phyloP scores from a whole-genome alignment of 257 asterid genomes.

The Anisodus tanguticus region DNA sequence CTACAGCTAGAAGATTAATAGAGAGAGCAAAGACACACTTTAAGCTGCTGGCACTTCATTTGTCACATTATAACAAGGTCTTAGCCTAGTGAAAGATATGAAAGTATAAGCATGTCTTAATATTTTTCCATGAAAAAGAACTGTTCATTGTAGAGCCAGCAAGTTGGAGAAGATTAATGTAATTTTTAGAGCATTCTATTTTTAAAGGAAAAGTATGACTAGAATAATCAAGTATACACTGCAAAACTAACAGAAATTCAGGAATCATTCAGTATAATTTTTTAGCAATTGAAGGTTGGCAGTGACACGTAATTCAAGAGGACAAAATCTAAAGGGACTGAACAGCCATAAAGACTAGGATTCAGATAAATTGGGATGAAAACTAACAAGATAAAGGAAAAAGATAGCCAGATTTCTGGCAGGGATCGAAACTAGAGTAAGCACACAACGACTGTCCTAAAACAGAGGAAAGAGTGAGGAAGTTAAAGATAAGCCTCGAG shows the following conservation, averaged over 20 bases:
- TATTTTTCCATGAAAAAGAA: neutral
- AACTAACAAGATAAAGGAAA: neutral
- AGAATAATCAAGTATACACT: neutral
- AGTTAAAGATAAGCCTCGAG: neutral
- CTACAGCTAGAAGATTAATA: neutral
- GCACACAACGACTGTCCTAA: neutral
- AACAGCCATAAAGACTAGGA: neutral
- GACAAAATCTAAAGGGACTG: neutral
- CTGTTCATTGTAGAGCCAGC: neutral
- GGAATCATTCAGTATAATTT: neutral
- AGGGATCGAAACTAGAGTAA: neutral
- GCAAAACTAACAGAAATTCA: neutral
- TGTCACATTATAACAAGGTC: neutral
- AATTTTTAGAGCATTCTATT: neutral
- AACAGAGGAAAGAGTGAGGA: neutral
- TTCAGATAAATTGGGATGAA: neutral
- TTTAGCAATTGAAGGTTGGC: neutral
- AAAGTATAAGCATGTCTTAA: neutral
- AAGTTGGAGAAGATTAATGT: neutral
- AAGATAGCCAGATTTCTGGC: neutral
- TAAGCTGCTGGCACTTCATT: neutral
- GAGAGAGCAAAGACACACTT: neutral
- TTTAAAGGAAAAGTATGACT: neutral
- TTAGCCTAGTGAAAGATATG: neutral
- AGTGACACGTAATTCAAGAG: neutral